Base-by-base conservation (phyloP, 2,329 filamentous ascomycete species). In the Clonostachys solani region DNA sequence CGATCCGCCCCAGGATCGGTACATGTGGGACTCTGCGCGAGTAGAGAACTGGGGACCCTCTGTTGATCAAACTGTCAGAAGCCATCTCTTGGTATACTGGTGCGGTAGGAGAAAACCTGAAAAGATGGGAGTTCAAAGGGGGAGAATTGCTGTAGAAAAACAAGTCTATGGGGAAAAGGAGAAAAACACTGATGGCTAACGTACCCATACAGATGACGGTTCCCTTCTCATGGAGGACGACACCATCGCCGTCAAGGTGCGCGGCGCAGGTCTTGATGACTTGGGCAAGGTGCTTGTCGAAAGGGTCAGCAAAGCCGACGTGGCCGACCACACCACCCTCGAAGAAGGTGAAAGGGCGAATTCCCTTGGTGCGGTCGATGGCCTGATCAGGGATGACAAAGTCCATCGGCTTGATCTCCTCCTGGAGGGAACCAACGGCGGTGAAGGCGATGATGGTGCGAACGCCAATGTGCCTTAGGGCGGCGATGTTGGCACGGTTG, bases 31-130 rank as follows among this genome's bases (percentile, higher is more conserved):
- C 73, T 99, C 94, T 49, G 94, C 92, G 52, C 94, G 90, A 16
- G 94, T 97, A 51, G 87, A 94, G 78, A 99, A 99, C 60, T 96
- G 91, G 17, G 94, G 94, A n/a, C 94, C 94, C 79, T 99, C 94
- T 89, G 57, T 29, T 29, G 23, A 10, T 29, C 23, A 10, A 4
- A 29, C 15, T 33, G n/a, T 12, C 3, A 33, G 23, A 29, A 29
- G 23, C 8, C 23, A 29, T 29, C 9, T 29, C 23, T 9, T 40
- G 37, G 2, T 40, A n/a, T 18, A 40, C 12, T n/a, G 8, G 10
- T 18, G 37, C 37, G 17, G n/a, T 18, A n/a, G n/a, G 37, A 15
- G 37, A 40, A 40, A 40, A 5, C 4, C n/a, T 12, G n/a, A n/a
- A n/a, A 10, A 9, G 23, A 29, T 5, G 16, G 13, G 17, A 45